A percentile compares a stretch with the other conserved stretches of the same genome.
Conservation (phyloP, 2,329 filamentous ascomycete species). For the Raffaelea albimanens region DNA sequence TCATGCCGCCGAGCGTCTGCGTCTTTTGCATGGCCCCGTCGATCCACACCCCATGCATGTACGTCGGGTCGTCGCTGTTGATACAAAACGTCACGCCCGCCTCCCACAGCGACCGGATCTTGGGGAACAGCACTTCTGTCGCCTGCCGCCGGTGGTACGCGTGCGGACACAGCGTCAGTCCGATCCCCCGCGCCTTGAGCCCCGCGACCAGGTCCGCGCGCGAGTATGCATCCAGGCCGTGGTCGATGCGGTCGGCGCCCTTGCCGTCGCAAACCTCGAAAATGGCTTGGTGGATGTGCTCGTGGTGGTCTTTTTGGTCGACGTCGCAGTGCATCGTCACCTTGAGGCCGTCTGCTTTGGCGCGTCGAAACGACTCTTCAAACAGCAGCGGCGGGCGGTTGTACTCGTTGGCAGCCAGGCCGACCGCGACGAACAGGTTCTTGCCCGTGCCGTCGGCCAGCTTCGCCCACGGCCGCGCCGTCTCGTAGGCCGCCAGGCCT, state of each 20-base stretch:
- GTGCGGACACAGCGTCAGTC: slow-evolving; percentile 64
- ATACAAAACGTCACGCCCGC: slow-evolving; percentile 57
- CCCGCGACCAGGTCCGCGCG: slow-evolving; percentile 47
- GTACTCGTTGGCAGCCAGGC: slow-evolving; percentile 36
- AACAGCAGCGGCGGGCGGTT: slow-evolving; percentile 34
- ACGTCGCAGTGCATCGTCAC: slow-evolving; percentile 42
- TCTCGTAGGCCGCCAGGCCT: slow-evolving; percentile 35
- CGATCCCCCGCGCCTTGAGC: slow-evolving; percentile 43
- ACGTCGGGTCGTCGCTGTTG: slow-evolving; percentile 65
- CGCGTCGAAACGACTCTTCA: slow-evolving; percentile 26
- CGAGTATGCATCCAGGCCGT: slow-evolving; percentile 57
- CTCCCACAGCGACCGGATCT: slow-evolving; percentile 53
- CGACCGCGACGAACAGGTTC: slow-evolving; percentile 34
- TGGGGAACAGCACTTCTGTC: slow-evolving; percentile 39
- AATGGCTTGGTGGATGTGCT: slow-evolving; percentile 38
- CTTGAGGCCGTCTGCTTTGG: slow-evolving; percentile 29
- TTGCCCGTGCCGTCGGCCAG: slow-evolving; percentile 18
- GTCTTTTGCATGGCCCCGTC: slow-evolving; percentile 66
- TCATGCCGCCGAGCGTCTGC: slow-evolving; percentile 44
- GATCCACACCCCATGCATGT: slow-evolving; percentile 68
- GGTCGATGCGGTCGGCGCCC: slow-evolving; percentile 58
- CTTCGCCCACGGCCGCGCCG: slow-evolving; percentile 29
- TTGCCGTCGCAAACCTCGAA: slow-evolving; percentile 50
- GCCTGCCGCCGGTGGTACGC: slow-evolving; percentile 57
- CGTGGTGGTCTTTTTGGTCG: slow-evolving; percentile 33